Base-by-base conservation (phyloP, 2,329 filamentous ascomycete genomes). In the Aspergillus floridensis region DNA sequence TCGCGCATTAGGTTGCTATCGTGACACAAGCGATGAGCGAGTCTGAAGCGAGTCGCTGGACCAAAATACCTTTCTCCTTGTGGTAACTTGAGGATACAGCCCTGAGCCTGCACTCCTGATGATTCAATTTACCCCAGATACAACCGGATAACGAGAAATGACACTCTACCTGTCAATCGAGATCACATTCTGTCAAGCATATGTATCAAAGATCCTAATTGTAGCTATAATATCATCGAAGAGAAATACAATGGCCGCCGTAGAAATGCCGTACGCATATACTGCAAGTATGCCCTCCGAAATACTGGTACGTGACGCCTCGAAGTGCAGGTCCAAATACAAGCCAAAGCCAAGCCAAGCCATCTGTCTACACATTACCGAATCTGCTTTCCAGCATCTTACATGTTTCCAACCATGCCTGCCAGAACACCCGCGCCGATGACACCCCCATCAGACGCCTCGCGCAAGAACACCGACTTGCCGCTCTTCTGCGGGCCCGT, bases 391-490 rank as follows among this genome's bases (percentile, higher is more conserved):
- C 14, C n/a, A 41, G 26, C 5, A n/a, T 41, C 47, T 55, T 51
- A 64, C 35, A 49, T 26, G 41, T 68, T 68, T 8, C 66, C 70
- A 58, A 78, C 73, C 76, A 79, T 84, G 2, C 80, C 81, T 22
- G 81, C 82, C 51, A 84, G 69, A 49, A 84, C 82, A 14, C 79
- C 82, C n/a, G 82, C 82, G 10, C 82, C 82, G 65, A 84, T 81
- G 31, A 84, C 79, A n/a, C 82, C 82, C 14, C 82, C 82, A 65
- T 84, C 81, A 10, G 77, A 75, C 22, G 81, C 81, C 68, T 84
- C 82, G 49, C 78, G 76, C 44, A 84, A 67, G 46, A 83, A 81
- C 1, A 84, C 79, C 31, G 76, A 78, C 63, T 82, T 83, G 6
- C 74, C 74, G 29, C 79, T 79, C 46, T 78, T 75, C 38, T 78